phyloP scores from a whole-genome alignment of 108 stramenopile species.

The Conticribra guillardii region DNA sequence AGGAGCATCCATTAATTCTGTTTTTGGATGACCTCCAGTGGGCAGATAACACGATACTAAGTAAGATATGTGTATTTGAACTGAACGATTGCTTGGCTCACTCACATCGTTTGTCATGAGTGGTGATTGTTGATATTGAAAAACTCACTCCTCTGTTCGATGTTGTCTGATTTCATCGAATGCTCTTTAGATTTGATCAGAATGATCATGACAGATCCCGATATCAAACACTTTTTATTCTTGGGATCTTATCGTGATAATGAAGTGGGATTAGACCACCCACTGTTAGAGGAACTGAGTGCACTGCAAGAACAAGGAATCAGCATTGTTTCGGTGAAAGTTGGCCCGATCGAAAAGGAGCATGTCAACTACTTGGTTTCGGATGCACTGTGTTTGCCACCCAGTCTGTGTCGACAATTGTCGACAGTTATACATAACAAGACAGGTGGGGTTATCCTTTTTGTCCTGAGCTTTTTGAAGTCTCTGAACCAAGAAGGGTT shows the following conservation, averaged over 20 bases:
- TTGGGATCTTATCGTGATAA: conserved; percentile 21
- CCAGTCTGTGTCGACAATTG: conserved; percentile 7
- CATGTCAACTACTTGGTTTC: conserved; percentile 16
- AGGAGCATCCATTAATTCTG: conserved; percentile 1
- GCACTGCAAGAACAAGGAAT: conserved; percentile 4
- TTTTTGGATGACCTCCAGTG: conserved; percentile 33
- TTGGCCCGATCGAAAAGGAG: conserved; percentile 13
- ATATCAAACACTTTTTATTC: conserved; percentile 13
- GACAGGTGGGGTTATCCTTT: conserved; percentile 6
- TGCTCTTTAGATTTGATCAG: conserved; percentile 6
- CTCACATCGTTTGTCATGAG: no score
- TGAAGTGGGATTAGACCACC: not conserved
- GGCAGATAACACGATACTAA: conserved; percentile 26
- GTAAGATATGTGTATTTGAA: no score
- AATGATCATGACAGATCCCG: conserved; percentile 22
- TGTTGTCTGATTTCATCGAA: no score
- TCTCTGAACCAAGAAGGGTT: conserved; percentile 48
- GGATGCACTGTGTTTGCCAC: conserved; percentile 14
- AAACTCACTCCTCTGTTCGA: no score
- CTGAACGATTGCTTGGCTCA: no score
- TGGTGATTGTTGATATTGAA: no score
- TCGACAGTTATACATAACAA: conserved; percentile 12
- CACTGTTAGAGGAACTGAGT: not conserved
- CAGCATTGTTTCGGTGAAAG: conserved; percentile 15
- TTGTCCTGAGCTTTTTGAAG: conserved; percentile 29